phyloP scores from a whole-genome alignment of 73 alveolate species.

The Paramecium caudatum region DNA sequence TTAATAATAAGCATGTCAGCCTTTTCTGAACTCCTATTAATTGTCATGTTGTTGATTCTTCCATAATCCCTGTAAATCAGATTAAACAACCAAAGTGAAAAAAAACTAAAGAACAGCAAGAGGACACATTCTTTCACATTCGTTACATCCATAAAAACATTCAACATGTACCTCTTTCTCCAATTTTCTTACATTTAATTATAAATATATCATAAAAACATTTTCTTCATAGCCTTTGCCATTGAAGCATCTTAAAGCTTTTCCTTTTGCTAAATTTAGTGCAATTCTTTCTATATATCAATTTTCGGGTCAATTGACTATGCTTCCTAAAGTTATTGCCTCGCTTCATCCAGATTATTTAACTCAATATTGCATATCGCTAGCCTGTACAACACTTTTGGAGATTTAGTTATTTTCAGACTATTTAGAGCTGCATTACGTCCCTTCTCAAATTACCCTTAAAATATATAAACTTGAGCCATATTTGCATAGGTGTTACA shows the following conservation, averaged over 20 bases:
- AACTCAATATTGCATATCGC: constrained; percentile 44
- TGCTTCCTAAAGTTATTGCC: not conserved
- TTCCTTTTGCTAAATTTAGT: not conserved
- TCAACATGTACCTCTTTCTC: not conserved
- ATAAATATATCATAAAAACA: not conserved
- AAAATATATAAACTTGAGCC: constrained; percentile 41
- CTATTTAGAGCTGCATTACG: constrained; percentile 25
- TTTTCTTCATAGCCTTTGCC: constrained; percentile 21
- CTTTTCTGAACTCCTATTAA: not conserved
- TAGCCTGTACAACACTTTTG: not conserved
- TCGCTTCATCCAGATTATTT: constrained; percentile 11
- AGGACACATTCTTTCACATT: not conserved
- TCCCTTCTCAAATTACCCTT: constrained; percentile 22
- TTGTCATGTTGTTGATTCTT: not conserved
- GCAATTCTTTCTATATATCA: not conserved
- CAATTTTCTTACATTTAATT: too few species aligned
- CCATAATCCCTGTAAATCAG: not conserved
- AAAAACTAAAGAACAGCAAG: not conserved
- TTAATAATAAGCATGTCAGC: not conserved
- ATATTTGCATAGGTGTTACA: not conserved
- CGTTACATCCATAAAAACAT: constrained; percentile 4
- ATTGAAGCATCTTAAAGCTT: not conserved
- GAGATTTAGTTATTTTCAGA: not conserved
- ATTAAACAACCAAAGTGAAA: not conserved
- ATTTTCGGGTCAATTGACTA: not conserved